Base-by-base conservation (phyloP, 306 rosid species). In the Parietaria judaica region DNA sequence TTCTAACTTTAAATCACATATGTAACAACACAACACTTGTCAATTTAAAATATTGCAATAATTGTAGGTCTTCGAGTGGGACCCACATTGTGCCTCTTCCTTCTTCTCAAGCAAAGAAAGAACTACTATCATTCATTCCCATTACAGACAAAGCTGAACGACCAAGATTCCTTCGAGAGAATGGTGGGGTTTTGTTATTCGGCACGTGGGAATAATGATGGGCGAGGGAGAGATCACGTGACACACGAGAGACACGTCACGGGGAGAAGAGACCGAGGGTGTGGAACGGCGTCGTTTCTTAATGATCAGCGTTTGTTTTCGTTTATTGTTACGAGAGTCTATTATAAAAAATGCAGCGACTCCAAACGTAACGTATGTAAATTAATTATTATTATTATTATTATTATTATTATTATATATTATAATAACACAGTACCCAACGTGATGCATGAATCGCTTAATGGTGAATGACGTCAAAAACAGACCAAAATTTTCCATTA, bases 71-170 rank as follows among this genome's bases (percentile, higher is more conserved):
- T 4, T 1, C 10, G 9, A 15, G 69, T 75, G 71, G 80, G 71
- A 36, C 74, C 82, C 64, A 41, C 8, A 58, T 35, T 54, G 53
- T 49, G 9, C 53, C 58, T 74, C 77, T 74, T 79, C 81, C 45
- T 68, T 63, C 59, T 69, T 59, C 35, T 37, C 70, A 84, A 84
- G 86, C 77, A 81, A 76, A n/a, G 47, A 81, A 76, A n/a, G 47
- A 12, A 49, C 5, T 49, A 2, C 1, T 10, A 49, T 49, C 9
- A 4, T 49, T 10, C 13, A 10, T 11, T 44, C 64, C 61, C 61
- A 52, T 52, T 52, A n/a, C 61, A 12, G 14, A 23, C 31, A 0
- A 3, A 35, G 43, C 7, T 10, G 13, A 49, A 11, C 53, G 4
- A 58, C 31, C 12, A 6, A 6, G 54, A 59, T 59, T 59, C 51